These are phyloP conservation scores for Orbilia brochopaga DNA, from an alignment of 2,329 filamentous ascomycete genomes.

Conservation along the genomic window DNA sequence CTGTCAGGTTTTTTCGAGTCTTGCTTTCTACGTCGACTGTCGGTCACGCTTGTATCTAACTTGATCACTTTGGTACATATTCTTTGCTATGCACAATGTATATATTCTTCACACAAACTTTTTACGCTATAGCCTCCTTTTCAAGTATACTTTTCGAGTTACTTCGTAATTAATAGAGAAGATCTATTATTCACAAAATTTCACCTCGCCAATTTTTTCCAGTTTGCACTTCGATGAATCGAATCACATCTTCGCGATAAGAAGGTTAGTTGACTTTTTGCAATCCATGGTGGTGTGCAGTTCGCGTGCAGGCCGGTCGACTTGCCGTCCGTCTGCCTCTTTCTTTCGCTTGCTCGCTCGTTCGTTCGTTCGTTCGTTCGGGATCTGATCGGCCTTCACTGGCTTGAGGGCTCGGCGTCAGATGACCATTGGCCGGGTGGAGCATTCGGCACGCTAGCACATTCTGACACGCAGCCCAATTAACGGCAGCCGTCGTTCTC, in stretches of 20 bases:
- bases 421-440: constrained; percentile 2
- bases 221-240: neutral
- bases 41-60: constrained; percentile 5
- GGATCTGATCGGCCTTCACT: constrained; percentile 6
- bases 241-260: constrained; percentile 5
- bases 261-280: neutral
- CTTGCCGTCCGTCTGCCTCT: neutral
- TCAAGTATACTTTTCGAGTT: too few species aligned
- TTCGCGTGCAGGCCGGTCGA: neutral
- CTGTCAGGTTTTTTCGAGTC: neutral
- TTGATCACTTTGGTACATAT: neutral
- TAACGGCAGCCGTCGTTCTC: constrained; percentile 3
- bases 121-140: too few species aligned
- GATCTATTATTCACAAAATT: neutral
- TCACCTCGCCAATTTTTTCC: neutral
- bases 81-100: neutral
- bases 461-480: constrained; percentile 3
- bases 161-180: neutral
- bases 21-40: neutral
- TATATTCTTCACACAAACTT: neutral
- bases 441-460: neutral
- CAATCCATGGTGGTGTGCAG: neutral
- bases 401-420: constrained; percentile 2
- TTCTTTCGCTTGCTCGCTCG: too few species aligned
- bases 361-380: neutral